phyloP scores from a whole-genome alignment of 768 basidiomycete genomes.

The Phlebiopsis gigantea region DNA sequence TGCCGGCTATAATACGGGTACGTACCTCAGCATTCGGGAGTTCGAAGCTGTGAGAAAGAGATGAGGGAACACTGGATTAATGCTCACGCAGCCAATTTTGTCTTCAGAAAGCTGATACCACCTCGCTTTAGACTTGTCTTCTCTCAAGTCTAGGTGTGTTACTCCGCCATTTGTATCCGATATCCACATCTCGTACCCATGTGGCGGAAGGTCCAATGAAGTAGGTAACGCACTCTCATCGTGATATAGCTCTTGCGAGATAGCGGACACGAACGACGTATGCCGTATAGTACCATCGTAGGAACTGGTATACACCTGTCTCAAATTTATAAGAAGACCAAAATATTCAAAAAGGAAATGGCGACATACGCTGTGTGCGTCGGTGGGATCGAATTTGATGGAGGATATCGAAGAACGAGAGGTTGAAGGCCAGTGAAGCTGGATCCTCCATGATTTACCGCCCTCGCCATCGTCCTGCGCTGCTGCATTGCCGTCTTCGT shows the following conservation, averaged over 20 bases:
- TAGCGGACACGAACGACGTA: conserved; percentile 66
- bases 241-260: conserved; percentile 65
- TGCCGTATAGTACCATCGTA: conserved; percentile 78
- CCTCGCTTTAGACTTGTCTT: conserved; percentile 45
- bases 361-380: conserved; percentile 61
- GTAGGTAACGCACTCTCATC: conserved; percentile 53
- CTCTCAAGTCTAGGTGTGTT: conserved; percentile 73
- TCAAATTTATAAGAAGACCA: not conserved
- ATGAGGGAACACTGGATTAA: conserved; percentile 67
- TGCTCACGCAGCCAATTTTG: conserved; percentile 76
- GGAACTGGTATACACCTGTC: conserved; percentile 71
- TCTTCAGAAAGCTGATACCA: conserved; percentile 63
- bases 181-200: conserved; percentile 80
- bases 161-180: conserved; percentile 68
- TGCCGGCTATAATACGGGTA: not conserved
- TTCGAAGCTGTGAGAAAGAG: conserved; percentile 76
- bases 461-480: conserved; percentile 41
- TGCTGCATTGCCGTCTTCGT: conserved; percentile 55
- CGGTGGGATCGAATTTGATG: conserved; percentile 70
- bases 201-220: conserved; percentile 63
- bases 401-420: conserved; percentile 75
- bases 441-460: conserved; percentile 78
- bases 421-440: conserved; percentile 80
- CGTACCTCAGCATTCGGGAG: conserved; percentile 63
- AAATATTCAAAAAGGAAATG: not conserved